Conservation (phyloP, 352 stramenopile genomes). For the Halophytophthora polymorphica region DNA sequence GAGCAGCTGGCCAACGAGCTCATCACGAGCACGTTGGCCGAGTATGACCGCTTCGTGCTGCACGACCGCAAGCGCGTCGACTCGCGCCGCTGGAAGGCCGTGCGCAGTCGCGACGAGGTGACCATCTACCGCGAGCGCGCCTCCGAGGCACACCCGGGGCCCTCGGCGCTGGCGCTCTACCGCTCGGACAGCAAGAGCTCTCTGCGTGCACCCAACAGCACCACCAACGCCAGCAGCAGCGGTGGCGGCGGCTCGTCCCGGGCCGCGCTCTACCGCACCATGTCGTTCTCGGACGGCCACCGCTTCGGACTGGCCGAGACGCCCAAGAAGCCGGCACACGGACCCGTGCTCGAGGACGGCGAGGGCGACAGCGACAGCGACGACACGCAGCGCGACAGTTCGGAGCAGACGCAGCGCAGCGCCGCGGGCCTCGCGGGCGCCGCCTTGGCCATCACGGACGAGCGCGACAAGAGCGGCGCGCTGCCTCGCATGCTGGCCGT, state of each 20-base stretch:
- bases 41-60: conserved; percentile 47
- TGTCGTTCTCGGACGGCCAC: background rate
- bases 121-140: conserved; percentile 40
- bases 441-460: conserved; percentile 11
- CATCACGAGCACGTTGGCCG: conserved; percentile 38
- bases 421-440: conserved; percentile 22
- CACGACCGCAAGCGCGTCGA: conserved; percentile 38
- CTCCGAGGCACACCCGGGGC: conserved; percentile 15
- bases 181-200: conserved; percentile 6
- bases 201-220: conserved; percentile 16
- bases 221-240: conserved; percentile 23
- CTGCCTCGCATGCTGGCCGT: conserved; percentile 41
- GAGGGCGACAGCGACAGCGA: background rate
- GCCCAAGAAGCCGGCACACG: too few relatives aligned
- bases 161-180: conserved; percentile 22
- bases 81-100: conserved; percentile 34
- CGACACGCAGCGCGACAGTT: conserved; percentile 13
- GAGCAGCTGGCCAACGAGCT: conserved; percentile 48
- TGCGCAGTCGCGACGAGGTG: conserved; percentile 36
- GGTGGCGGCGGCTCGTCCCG: background rate
- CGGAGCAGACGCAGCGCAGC: too few relatives aligned
- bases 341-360: too few relatives aligned
- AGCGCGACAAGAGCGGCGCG: conserved; percentile 14
- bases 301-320: background rate
- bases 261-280: background rate